A percentile compares a stretch with the other conserved stretches of the same genome.
These are phyloP conservation scores for Fusarium sp. DNA, from an alignment of 2,329 filamentous ascomycete genomes.

Conservation along the genomic window DNA sequence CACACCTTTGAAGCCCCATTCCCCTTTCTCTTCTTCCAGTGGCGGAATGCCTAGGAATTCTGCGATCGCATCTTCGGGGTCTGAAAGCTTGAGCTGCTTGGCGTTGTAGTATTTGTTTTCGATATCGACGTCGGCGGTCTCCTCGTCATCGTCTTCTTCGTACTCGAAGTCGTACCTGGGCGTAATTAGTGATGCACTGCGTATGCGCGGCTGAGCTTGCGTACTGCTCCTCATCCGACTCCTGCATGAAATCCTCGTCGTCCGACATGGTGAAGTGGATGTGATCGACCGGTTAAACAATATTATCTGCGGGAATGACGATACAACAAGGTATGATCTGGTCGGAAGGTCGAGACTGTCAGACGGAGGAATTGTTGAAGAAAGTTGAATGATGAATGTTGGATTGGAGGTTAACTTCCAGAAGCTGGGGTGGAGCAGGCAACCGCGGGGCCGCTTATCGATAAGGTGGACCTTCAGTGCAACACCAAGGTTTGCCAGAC, in stretches of 20 bases:
- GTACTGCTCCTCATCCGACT: conserved; percentile 59
- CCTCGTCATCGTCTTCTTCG: conserved; percentile 89
- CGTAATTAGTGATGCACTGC: conserved; percentile 25
- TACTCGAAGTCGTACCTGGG: conserved; percentile 93
- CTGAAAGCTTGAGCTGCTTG: conserved; percentile 91
- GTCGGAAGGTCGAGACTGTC: not conserved
- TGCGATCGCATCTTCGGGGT: conserved; percentile 86
- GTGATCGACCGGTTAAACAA: not conserved
- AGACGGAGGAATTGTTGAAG: not conserved
- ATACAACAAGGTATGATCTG: no score
- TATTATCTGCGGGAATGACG: not conserved
- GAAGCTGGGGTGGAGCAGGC: conserved; percentile 40
- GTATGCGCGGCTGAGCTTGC: conserved; percentile 21
- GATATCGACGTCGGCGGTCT: conserved; percentile 89
- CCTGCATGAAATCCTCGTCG: conserved; percentile 61
- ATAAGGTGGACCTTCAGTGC: conserved; percentile 16
- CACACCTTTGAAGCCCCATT: conserved; percentile 98
- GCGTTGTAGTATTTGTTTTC: conserved; percentile 99
- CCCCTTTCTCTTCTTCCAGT: conserved; percentile 89
- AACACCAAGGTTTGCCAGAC: not conserved
- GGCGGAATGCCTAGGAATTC: conserved; percentile 91
- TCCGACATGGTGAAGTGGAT: conserved; percentile 56
- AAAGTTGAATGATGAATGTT: conserved; percentile 22
- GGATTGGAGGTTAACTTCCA: not conserved
- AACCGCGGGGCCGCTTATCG: conserved; percentile 41